Percentiles rank a stretch among this genome's conserved stretches.
phyloP scores from a whole-genome alignment of 2,329 filamentous ascomycete species.

The Penicillium sp. region DNA sequence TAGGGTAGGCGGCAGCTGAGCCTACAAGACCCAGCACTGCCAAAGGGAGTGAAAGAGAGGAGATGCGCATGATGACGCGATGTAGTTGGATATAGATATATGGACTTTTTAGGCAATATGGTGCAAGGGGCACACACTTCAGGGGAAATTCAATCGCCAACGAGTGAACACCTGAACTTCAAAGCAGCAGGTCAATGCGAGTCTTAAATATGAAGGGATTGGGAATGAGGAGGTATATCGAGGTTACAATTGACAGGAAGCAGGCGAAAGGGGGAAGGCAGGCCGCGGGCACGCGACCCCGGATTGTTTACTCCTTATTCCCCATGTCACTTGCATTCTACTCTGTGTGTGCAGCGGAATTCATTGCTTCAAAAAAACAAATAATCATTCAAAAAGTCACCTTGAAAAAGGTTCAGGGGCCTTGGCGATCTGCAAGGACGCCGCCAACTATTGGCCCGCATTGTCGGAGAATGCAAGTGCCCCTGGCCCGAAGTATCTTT shows the following conservation, averaged over 20 bases:
- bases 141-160: conserved; percentile 13
- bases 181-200: conserved; percentile 20
- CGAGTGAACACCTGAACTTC: conserved; percentile 16
- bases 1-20: conserved; percentile 24
- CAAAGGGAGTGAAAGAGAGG: conserved; percentile 26
- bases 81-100: conserved; percentile 5
- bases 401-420: conserved; percentile 4
- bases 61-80: conserved; percentile 25
- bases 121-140: not conserved
- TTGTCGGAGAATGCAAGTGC: conserved; percentile 10
- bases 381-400: not conserved
- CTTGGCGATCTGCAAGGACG: conserved; percentile 14
- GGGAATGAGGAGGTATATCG: conserved; percentile 8
- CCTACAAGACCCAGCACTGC: conserved; percentile 25
- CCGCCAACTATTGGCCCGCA: conserved; percentile 6
- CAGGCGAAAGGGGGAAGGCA: conserved; percentile 5
- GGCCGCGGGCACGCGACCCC: conserved; percentile 4
- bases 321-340: conserved; percentile 1
- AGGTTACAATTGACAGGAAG: conserved; percentile 8
- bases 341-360: not conserved
- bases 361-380: not conserved
- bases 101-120: not conserved
- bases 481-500: not conserved
- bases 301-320: not conserved
- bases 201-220: conserved; percentile 15